Base-by-base conservation (phyloP, 2,329 filamentous ascomycete genomes). In the Annulohypoxylon truncatum region DNA sequence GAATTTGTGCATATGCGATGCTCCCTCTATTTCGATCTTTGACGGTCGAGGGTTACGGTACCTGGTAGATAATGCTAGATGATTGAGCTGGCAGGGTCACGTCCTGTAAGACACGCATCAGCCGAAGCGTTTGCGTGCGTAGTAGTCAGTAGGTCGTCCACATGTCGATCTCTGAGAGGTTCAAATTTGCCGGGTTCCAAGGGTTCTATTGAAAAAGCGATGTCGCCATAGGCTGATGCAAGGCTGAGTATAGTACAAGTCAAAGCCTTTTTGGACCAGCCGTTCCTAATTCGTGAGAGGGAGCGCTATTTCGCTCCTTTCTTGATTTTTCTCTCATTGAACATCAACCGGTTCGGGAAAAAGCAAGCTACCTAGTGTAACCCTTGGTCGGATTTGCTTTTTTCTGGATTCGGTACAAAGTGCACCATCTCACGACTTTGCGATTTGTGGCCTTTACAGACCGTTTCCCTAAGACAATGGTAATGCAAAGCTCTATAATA, bases 121-220 rank as follows among this genome's bases (percentile, higher is more conserved):
- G 52, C 61, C 55, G 20, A 62, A 63, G 35, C 57, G 55, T 64
- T 62, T 61, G 66, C 66, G 61, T 69, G 67, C 67, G 64, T 71
- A 62, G 69, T n/a, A 48, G 44, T 46, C 38, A 46, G 42, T 63
- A 65, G 52, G 54, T 54, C 57, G 73, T 74, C 72, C 73, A 75
- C 74, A 73, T 76, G 74, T 74, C 73, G 71, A 73, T 73, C 71
- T 69, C 66, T 76, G 73, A 76, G 70, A 76, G 74, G 74, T 66
- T 70, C 72, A 72, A 72, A 74, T 72, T 69, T 73, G 68, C 71
- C 68, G 68, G 64, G 70, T 61, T 66, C 56, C 56, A 51, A 40
- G 68, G 64, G 70, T 61, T 66, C 56, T 59, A 51, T 46, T 60
- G 62, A 44, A 28, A 54, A 46, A 66, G 47, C 46, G 18, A 56